Base-by-base conservation (phyloP, 257 asterid species). In the Knoxia roxburghii region DNA sequence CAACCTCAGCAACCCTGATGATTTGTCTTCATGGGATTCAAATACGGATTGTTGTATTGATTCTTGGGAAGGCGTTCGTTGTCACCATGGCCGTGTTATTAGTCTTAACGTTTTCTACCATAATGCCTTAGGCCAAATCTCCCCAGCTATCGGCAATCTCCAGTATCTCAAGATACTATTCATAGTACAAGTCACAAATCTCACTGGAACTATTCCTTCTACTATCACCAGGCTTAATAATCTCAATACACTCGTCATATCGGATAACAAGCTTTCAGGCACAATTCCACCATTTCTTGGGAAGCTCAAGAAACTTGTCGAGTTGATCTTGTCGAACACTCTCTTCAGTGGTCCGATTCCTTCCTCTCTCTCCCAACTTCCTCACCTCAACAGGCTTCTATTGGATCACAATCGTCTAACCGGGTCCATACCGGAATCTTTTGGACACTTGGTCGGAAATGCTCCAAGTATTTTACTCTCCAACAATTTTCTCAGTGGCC, bases 391-490 rank as follows among this genome's bases (percentile, higher is more conserved):
- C 1, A 70, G 68, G 12, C 57, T 89, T 11, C 15, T 65, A 0
- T 30, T 89, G 9, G 92, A 78, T 67, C 70, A 82, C n/a, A 87
- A 89, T 78, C 74, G 63, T 15, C 87, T 89, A 70, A 63, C 41
- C 41, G 41, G 41, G 9, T 3, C 6, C 41, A 37, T 37, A 4
- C 41, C 41, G 41, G 41, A 37, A 37, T 37, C 41, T 37, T 37
- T 37, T 37, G 41, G 41, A 37, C 41, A 37, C 41, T 37, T 4
- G 41, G 41, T 9, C 41, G 41, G 41, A 37, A 37, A 4, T 37
- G 41, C 41, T 4, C 46, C 46, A 1, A 13, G 9, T 11, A 41
- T 41, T 41, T 41, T 4, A 4, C 46, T 7, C 10, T 41, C 46
- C 10, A 6, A 41, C 4, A 41, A 41, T 13, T 4, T 6, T 3